Base-by-base conservation (phyloP, 331 rosid species). In the Acacia concinna region DNA sequence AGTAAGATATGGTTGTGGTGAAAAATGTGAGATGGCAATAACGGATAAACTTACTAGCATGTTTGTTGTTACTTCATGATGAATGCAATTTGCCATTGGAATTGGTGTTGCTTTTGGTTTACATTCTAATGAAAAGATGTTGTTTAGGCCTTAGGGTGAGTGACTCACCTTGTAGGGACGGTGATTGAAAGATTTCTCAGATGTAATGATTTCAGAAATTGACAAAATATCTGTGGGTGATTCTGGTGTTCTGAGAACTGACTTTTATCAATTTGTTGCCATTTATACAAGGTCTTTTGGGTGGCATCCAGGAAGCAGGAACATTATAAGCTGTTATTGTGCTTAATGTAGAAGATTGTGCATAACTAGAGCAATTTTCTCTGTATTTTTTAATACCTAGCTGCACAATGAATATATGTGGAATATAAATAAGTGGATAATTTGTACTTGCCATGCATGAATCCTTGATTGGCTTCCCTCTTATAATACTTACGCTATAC, bases 401-500 rank as follows among this genome's bases (percentile, higher is more conserved):
- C 68, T 54, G 56, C 69, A 40, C 20, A 18, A 38, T 44, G 21
- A 51, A 8, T 31, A 2, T 27, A 20, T 40, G 59, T 56, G 54
- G 34, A 28, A 38, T 27, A 68, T 17, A 5, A 28, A 5, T 51
- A 77, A 51, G 30, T 65, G 30, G 32, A 35, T 77, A 77, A 67
- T 20, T 65, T 41, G 15, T 77, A 52, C 38, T 34, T 65, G 34
- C 34, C 44, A 30, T 31, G 60, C 17, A 8, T 20, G 41, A 37
- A 49, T 28, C 28, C 76, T 71, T 27, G 75, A 35, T 20, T 78
- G 76, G 76, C 76, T 78, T 68, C 60, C 20, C 34, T 40, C 4
- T 67, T 68, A 12, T 52, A 47, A 71, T 14, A 20, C 56, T 37
- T 68, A 23, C 7, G 51, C 17, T 15, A 30, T 32, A 14, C 23